These are phyloP conservation scores for Fistulifera pelliculosa DNA, from an alignment of 108 stramenopile species.

Conservation along the genomic window DNA sequence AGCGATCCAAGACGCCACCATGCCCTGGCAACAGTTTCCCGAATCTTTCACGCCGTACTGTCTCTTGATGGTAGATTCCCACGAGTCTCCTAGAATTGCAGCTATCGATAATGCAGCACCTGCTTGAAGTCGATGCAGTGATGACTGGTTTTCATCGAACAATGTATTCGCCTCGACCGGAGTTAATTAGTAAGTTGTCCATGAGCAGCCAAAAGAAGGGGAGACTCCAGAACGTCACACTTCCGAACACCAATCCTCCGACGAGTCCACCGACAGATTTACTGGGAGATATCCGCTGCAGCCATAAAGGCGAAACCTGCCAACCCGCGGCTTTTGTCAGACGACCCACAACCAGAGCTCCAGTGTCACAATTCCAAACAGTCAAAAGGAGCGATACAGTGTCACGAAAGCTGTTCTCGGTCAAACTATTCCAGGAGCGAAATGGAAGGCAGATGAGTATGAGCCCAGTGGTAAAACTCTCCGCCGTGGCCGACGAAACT, in stretches of 20 bases:
- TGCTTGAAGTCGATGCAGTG: slow-evolving; percentile 14
- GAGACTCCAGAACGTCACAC: slow-evolving; percentile 17
- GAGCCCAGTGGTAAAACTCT: slow-evolving; percentile 22
- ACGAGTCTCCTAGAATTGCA: slow-evolving; percentile 71
- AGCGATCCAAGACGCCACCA: slow-evolving; percentile 80
- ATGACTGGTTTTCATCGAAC: too few species aligned
- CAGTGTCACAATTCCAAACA: slow-evolving; percentile 82
- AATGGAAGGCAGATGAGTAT: slow-evolving; percentile 55
- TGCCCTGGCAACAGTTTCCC: slow-evolving; percentile 72
- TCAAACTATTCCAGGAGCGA: slow-evolving; percentile 35
- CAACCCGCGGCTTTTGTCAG: slow-evolving; percentile 10
- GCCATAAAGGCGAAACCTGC: slow-evolving; percentile 18
- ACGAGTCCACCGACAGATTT: slow-evolving; percentile 39
- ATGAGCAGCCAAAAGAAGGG: slow-evolving; percentile 8
- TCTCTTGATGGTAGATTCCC: slow-evolving; percentile 71
- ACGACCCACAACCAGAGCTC: slow-evolving; percentile 58
- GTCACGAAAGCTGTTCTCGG: slow-evolving; percentile 22
- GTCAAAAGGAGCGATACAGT: slow-evolving; percentile 48
- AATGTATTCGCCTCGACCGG: background rate
- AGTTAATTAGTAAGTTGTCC: background rate
- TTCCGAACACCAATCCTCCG: slow-evolving; percentile 35
- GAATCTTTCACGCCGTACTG: slow-evolving; percentile 54
- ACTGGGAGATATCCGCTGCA: slow-evolving; percentile 28
- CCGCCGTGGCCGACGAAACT: slow-evolving; percentile 2
- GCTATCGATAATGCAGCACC: slow-evolving; percentile 46